Conservation (phyloP, 1,139 yeast species). For the Blastobotrys elegans region DNA sequence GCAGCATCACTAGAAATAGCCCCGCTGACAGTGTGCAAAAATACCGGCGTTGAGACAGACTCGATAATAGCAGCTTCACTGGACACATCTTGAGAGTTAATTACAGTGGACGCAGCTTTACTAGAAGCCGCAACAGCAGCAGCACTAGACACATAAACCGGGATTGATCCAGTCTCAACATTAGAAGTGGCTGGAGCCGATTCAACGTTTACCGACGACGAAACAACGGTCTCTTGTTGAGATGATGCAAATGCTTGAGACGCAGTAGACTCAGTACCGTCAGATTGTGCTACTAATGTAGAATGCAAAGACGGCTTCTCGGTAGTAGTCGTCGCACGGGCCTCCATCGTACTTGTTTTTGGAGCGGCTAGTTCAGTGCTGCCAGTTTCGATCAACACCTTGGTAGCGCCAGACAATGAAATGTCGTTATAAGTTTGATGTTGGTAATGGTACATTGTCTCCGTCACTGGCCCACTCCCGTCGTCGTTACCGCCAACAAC, state of each 20-base stretch:
- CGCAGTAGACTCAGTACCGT: no score
- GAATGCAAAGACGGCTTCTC: background rate
- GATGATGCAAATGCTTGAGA: background rate
- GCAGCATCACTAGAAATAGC: no score
- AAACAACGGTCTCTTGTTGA: background rate
- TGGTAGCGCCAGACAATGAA: background rate
- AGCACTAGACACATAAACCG: background rate
- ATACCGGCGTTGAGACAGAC: no score
- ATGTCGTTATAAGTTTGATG: background rate
- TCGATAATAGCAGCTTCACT: no score
- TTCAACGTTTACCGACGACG: background rate
- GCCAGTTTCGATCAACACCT: no score
- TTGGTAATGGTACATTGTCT: constrained; percentile 3
- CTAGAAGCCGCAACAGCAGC: no score
- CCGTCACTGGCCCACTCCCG: constrained; percentile 6
- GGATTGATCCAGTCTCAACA: background rate
- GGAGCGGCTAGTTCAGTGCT: no score
- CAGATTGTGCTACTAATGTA: background rate
- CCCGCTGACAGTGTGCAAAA: no score
- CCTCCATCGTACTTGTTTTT: background rate
- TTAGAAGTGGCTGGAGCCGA: background rate
- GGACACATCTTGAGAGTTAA: no score
- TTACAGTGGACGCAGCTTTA: no score
- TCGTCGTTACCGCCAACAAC: background rate
- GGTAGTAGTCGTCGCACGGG: background rate